phyloP scores from a whole-genome alignment of 2,329 filamentous ascomycete genomes.

The Epichloe typhina region DNA sequence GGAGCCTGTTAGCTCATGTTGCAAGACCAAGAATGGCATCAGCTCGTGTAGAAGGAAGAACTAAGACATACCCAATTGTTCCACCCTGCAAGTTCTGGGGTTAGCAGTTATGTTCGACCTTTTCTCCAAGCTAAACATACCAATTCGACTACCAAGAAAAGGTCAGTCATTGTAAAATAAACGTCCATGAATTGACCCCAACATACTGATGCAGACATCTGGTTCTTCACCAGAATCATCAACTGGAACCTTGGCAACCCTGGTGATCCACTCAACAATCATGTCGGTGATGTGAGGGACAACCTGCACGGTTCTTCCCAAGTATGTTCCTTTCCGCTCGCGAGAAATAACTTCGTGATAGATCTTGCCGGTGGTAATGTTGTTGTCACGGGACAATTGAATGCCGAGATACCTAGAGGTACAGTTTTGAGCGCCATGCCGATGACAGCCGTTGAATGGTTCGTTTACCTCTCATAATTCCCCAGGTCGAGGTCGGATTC shows the following conservation, averaged over 20 bases:
- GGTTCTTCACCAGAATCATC: constrained; percentile 73
- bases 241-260: constrained; percentile 72
- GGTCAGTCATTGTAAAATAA: constrained; percentile 8
- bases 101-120: neutral
- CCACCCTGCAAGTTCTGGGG: constrained; percentile 34
- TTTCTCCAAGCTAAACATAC: constrained; percentile 12
- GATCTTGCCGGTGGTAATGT: constrained; percentile 96
- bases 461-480: constrained; percentile 35
- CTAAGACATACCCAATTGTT: constrained; percentile 33
- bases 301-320: constrained; percentile 81
- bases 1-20: neutral
- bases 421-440: neutral
- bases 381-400: constrained; percentile 73
- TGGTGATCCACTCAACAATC: constrained; percentile 85
- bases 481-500: constrained; percentile 39
- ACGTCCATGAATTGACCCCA: neutral
- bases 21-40: neutral
- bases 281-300: constrained; percentile 86
- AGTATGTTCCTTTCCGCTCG: constrained; percentile 54
- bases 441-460: neutral
- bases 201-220: constrained; percentile 80
- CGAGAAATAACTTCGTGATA: constrained; percentile 40
- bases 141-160: constrained; percentile 18
- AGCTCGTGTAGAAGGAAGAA: neutral
- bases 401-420: constrained; percentile 55